Conservation (phyloP, 495 filamentous ascomycete species). For the Penicillium taxi region DNA sequence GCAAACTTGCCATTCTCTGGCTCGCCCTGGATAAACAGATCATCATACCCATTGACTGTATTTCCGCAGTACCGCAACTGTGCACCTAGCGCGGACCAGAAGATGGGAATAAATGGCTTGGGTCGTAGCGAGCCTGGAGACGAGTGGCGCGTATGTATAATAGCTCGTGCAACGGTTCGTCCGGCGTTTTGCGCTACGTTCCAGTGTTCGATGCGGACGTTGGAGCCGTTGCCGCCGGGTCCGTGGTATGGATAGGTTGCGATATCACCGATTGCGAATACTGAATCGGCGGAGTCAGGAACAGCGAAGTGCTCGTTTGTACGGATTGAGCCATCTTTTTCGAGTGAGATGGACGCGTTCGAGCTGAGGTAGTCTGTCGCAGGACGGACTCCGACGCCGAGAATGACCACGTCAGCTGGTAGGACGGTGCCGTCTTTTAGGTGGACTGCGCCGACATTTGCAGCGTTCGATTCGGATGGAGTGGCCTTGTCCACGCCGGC, state of each 20-base stretch:
- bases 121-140: slow-evolving; percentile 39
- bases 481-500: slow-evolving; percentile 75
- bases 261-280: slow-evolving; percentile 94
- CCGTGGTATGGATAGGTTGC: slow-evolving; percentile 92
- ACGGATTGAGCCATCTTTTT: slow-evolving; percentile 72
- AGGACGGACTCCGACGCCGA: slow-evolving; percentile 82
- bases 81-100: slow-evolving; percentile 87
- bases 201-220: slow-evolving; percentile 88
- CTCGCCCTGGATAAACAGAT: slow-evolving; percentile 67
- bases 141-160: slow-evolving; percentile 43
- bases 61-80: slow-evolving; percentile 92
- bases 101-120: slow-evolving; percentile 80
- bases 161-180: slow-evolving; percentile 64
- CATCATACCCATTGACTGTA: slow-evolving; percentile 72
- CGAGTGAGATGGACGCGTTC: slow-evolving; percentile 57
- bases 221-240: slow-evolving; percentile 61
- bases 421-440: slow-evolving; percentile 83
- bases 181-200: slow-evolving; percentile 94
- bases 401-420: slow-evolving; percentile 79
- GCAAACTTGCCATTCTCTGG: slow-evolving; percentile 76
- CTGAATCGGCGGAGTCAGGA: slow-evolving; percentile 56
- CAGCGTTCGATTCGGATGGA: slow-evolving; percentile 53
- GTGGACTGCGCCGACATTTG: slow-evolving; percentile 68
- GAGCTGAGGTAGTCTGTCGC: slow-evolving; percentile 77
- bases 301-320: slow-evolving; percentile 74